Evolutionary conservation across 2,329 filamentous ascomycete species (phyloP).

Genomic region (Stachybotrys echinatus): DNA sequence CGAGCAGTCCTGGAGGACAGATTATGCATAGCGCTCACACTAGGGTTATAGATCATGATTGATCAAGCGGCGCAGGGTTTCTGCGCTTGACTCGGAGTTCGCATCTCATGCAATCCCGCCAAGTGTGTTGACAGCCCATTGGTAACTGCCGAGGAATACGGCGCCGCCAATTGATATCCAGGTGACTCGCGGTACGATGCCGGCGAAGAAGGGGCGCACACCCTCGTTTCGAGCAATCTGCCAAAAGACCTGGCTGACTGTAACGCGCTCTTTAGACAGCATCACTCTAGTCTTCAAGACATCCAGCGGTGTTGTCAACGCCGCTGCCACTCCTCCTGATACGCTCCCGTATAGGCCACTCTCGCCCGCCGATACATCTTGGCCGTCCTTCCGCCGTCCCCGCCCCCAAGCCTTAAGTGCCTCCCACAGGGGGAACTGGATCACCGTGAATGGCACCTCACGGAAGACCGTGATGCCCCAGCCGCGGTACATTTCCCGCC

Average conservation of each 20-base stretch:
- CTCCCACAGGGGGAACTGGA: conserved; percentile 98
- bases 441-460: conserved; percentile 94
- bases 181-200: conserved; percentile 74
- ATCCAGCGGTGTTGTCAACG: conserved; percentile 85
- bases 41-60: neutral
- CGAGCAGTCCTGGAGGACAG: neutral
- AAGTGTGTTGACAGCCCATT: conserved; percentile 77
- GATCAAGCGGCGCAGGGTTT: too few species aligned
- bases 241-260: conserved; percentile 53
- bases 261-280: conserved; percentile 68
- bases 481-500: conserved; percentile 83
- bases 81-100: too few species aligned
- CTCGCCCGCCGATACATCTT: conserved; percentile 63
- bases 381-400: conserved; percentile 25
- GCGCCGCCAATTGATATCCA: conserved; percentile 96
- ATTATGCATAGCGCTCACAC: neutral
- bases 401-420: conserved; percentile 71
- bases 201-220: conserved; percentile 65
- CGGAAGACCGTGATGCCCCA: conserved; percentile 90
- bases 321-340: conserved; percentile 81
- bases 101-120: conserved; percentile 13
- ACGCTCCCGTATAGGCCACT: conserved; percentile 81
- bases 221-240: conserved; percentile 62
- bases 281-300: conserved; percentile 97
- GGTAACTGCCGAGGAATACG: conserved; percentile 91